phyloP scores from a whole-genome alignment of 805 yeast genomes.

The Starmerella lactis-condensi region DNA sequence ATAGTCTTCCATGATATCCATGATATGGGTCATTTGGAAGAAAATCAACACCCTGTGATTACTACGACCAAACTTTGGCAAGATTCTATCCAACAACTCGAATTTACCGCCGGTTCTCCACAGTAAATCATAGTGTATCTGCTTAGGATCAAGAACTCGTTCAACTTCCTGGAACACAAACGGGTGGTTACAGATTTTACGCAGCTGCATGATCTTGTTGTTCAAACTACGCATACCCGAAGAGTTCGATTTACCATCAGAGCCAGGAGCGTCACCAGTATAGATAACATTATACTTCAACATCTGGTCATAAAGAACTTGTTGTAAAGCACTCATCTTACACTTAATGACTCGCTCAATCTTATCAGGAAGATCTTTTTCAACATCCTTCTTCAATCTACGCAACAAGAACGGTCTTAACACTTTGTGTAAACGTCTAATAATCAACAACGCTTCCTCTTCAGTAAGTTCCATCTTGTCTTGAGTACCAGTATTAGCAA shows the following conservation, averaged over 20 bases:
- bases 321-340: slow-evolving; percentile 74
- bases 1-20: slow-evolving; percentile 97
- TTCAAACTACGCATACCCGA: slow-evolving; percentile 67
- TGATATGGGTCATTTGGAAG: slow-evolving; percentile 95
- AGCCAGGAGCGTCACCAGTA: slow-evolving; percentile 32
- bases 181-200: slow-evolving; percentile 95
- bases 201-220: slow-evolving; percentile 86
- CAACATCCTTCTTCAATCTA: slow-evolving; percentile 92
- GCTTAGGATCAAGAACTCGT: slow-evolving; percentile 53
- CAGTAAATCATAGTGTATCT: slow-evolving; percentile 49
- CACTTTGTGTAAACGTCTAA: slow-evolving; percentile 89
- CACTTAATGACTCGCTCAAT: slow-evolving; percentile 89
- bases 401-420: slow-evolving; percentile 83
- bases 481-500: slow-evolving; percentile 90
- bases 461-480: slow-evolving; percentile 86
- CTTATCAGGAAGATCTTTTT: slow-evolving; percentile 86
- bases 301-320: slow-evolving; percentile 76
- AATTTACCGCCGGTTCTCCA: slow-evolving; percentile 95
- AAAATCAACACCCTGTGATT: slow-evolving; percentile 85
- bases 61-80: slow-evolving; percentile 69
- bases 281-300: slow-evolving; percentile 63
- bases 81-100: slow-evolving; percentile 68
- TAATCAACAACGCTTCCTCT: slow-evolving; percentile 86
- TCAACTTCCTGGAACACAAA: slow-evolving; percentile 92
- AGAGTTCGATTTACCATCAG: slow-evolving; percentile 20